Base-by-base conservation (phyloP, 139 green algal species). In the Picochlorum sp. region DNA sequence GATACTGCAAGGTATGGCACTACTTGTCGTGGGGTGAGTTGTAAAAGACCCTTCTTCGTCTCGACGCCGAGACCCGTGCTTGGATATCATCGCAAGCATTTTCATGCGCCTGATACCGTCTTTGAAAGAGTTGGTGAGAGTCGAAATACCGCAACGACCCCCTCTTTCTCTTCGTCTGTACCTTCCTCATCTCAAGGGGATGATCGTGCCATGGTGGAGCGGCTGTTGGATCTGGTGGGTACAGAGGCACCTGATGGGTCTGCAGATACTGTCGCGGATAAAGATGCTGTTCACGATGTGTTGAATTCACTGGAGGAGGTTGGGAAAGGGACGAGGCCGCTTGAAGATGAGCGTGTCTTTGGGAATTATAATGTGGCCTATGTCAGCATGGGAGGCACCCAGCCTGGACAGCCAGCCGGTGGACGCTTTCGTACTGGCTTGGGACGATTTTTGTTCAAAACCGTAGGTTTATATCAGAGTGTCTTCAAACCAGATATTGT, bases 341-440 rank as follows among this genome's bases (percentile, higher is more conserved):
- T 91, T 34, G 65, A 85, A 2, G 84, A 88, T 69, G 75, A 76
- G 5, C 58, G 82, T 21, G 64, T 94, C 14, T 90, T 71, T 62
- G 87, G 87, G 49, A 89, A 94, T 67, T 94, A 84, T 58, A 67
- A 79, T 16, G 84, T 90, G n/a, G 70, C 71, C 1, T 84, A 80
- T 49, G 57, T 69, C 7, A 71, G 45, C 45, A 77, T 74, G 45
- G 70, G 47, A 57, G 58, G 15, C 57, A 62, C 4, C 56, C 71
- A 89, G 67, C 56, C 58, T 10, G 76, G 73, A 1, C 57, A 80
- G 49, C 74, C 84, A 26, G 79, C 79, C 28, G 86, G 86, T 20
- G 86, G 86, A 3, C 62, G 75, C 0, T 94, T 92, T 69, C 67
- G 86, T 4, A 63, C 59, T 9, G 45, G 62, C 3, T 50, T 88